These are phyloP conservation scores for Tetraselmis chui DNA, from an alignment of 139 green algal genomes.

Conservation along the genomic window DNA sequence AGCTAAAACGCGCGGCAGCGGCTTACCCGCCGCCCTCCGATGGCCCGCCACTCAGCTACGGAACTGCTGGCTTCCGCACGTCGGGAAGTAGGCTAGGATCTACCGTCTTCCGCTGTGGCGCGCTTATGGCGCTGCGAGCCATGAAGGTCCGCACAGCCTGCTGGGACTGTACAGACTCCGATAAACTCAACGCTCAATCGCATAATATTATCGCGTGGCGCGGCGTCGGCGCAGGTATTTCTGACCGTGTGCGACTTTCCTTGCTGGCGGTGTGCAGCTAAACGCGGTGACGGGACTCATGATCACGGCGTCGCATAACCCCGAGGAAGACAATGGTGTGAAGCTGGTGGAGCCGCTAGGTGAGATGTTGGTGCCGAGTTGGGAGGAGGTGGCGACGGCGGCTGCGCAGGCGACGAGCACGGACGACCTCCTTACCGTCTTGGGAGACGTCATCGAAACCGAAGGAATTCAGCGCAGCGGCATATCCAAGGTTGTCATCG, in stretches of 20 bases:
- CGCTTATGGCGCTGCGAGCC: slow-evolving; percentile 68
- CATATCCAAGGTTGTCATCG: slow-evolving; percentile 56
- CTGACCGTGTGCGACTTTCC: no score
- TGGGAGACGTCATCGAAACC: slow-evolving; percentile 7
- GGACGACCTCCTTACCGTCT: slow-evolving; percentile 22
- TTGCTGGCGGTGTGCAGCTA: no score
- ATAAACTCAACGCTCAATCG: no score
- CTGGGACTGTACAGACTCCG: no score
- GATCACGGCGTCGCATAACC: slow-evolving; percentile 96
- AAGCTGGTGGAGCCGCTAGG: slow-evolving; percentile 88
- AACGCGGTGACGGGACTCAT: slow-evolving; percentile 63
- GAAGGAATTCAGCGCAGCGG: slow-evolving; percentile 3
- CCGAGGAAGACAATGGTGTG: slow-evolving; percentile 87
- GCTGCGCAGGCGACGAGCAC: slow-evolving; percentile 56
- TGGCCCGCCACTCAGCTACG: slow-evolving; percentile 54
- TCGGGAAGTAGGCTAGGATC: slow-evolving; percentile 57
- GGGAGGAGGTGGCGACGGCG: slow-evolving; percentile 62
- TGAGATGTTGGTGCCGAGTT: slow-evolving; percentile 57
- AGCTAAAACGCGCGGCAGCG: neutral
- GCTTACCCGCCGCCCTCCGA: neutral
- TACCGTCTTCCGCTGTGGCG: slow-evolving; percentile 80
- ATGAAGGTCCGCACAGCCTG: slow-evolving; percentile 19
- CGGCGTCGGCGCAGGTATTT: no score
- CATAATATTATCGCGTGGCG: no score
- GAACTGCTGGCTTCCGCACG: slow-evolving; percentile 87